Evolutionary conservation across 2,329 filamentous ascomycete species (phyloP).

Genomic region (Arachnomyces sp.): DNA sequence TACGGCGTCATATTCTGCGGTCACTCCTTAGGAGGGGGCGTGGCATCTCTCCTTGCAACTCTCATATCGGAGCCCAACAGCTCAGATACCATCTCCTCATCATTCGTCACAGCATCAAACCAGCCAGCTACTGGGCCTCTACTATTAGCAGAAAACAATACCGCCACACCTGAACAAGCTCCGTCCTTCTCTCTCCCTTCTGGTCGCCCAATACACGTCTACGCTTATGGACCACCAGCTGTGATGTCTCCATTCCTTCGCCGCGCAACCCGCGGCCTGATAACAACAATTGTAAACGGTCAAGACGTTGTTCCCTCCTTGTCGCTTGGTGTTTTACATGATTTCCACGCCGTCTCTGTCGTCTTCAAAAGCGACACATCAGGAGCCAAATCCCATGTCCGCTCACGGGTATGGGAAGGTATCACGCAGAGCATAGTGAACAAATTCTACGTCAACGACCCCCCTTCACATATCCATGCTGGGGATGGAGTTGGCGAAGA

Average conservation of each 20-base stretch:
- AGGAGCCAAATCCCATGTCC: constrained; percentile 58
- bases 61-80: constrained; percentile 57
- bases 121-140: constrained; percentile 29
- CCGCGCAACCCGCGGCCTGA: constrained; percentile 61
- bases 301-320: constrained; percentile 66
- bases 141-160: constrained; percentile 25
- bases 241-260: constrained; percentile 64
- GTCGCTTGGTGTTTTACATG: constrained; percentile 64
- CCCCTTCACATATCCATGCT: constrained; percentile 35
- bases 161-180: constrained; percentile 9
- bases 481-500: constrained; percentile 51
- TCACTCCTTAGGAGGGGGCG: constrained; percentile 61
- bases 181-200: constrained; percentile 48
- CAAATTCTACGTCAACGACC: constrained; percentile 50
- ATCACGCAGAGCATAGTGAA: constrained; percentile 54
- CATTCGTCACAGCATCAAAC: constrained; percentile 53
- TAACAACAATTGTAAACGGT: constrained; percentile 66
- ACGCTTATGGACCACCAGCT: constrained; percentile 66
- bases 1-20: constrained; percentile 64
- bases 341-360: constrained; percentile 62
- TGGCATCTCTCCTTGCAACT: constrained; percentile 61
- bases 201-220: constrained; percentile 66
- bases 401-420: constrained; percentile 56
- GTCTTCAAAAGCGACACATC: constrained; percentile 65
- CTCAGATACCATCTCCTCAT: constrained; percentile 40